Conservation (phyloP, 305 asterid species). For the Solanum hybrid region DNA sequence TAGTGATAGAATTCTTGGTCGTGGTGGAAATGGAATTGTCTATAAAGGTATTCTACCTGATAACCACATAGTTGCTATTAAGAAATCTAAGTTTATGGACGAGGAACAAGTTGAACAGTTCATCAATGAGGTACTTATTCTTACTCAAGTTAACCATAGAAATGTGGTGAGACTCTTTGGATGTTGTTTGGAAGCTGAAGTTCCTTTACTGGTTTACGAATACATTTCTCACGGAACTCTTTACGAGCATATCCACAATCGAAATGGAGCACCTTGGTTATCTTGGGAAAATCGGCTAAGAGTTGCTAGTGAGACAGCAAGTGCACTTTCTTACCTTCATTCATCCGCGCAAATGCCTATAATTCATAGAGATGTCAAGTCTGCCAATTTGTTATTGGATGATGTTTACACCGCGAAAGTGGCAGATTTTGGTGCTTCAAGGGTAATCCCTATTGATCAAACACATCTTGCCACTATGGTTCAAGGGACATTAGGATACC, state of each 20-base stretch:
- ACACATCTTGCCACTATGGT: constrained; percentile 60
- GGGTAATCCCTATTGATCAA: constrained; percentile 47
- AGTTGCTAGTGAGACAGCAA: constrained; percentile 51
- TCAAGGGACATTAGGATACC: constrained; percentile 69
- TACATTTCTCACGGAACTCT: constrained; percentile 53
- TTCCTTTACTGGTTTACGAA: constrained; percentile 58
- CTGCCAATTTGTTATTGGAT: constrained; percentile 39
- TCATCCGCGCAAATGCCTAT: constrained; percentile 51
- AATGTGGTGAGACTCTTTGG: constrained; percentile 58
- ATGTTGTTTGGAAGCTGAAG: constrained; percentile 56
- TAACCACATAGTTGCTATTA: constrained; percentile 43
- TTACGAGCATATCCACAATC: constrained; percentile 32
- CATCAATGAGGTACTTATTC: constrained; percentile 58
- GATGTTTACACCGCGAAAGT: constrained; percentile 49
- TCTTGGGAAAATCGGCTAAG: constrained; percentile 53
- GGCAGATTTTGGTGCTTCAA: constrained; percentile 69
- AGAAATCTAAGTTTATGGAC: constrained; percentile 46
- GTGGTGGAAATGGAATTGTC: constrained; percentile 54
- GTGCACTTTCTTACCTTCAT: constrained; percentile 56
- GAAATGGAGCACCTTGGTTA: constrained; percentile 30
- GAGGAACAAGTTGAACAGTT: constrained; percentile 52
- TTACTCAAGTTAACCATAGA: constrained; percentile 52
- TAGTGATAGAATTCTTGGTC: constrained; percentile 44
- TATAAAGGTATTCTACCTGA: constrained; percentile 52
- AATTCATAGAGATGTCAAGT: constrained; percentile 66